phyloP scores from a whole-genome alignment of 1,284 basidiomycete species.

The Sanguinoderma infundibulare region DNA sequence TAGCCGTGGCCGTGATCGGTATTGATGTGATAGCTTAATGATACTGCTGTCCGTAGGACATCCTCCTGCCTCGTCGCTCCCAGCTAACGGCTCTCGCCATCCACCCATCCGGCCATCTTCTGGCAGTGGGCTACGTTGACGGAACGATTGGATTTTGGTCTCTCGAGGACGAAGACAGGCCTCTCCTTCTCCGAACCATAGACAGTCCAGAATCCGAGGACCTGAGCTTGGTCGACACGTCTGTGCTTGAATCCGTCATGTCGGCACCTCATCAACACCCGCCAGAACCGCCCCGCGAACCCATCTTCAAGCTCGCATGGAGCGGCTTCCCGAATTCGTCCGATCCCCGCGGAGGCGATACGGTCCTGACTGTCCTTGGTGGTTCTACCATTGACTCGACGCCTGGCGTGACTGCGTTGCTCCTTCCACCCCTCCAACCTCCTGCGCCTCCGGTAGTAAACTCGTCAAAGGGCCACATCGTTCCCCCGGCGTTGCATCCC shows the following conservation, averaged over 20 bases:
- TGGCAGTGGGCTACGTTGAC: constrained; percentile 81
- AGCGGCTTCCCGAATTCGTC: constrained; percentile 70
- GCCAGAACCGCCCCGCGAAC: constrained; percentile 56
- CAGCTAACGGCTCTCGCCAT: constrained; percentile 73
- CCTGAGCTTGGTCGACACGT: constrained; percentile 54
- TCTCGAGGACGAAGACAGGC: constrained; percentile 80
- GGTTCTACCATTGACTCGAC: constrained; percentile 63
- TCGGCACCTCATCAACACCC: constrained; percentile 27
- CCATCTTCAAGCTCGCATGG: constrained; percentile 91
- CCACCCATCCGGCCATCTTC: constrained; percentile 73
- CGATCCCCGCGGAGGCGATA: constrained; percentile 69
- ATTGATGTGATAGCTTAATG: background rate
- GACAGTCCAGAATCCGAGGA: constrained; percentile 47
- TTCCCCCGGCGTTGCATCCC: constrained; percentile 13
- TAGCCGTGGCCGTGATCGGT: background rate
- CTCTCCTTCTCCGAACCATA: constrained; percentile 80
- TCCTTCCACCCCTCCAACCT: constrained; percentile 76
- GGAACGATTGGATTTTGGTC: constrained; percentile 90
- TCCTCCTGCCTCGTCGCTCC: constrained; percentile 74
- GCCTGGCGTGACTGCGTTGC: constrained; percentile 71
- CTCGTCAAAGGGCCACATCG: constrained; percentile 30
- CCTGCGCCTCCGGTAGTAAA: constrained; percentile 55
- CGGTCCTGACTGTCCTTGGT: constrained; percentile 79
- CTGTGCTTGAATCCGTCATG: constrained; percentile 49
- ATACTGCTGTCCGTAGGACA: constrained; percentile 44